These are phyloP conservation scores for Ceratocystiopsis minuta DNA, from an alignment of 2,329 filamentous ascomycete genomes.

Conservation along the genomic window DNA sequence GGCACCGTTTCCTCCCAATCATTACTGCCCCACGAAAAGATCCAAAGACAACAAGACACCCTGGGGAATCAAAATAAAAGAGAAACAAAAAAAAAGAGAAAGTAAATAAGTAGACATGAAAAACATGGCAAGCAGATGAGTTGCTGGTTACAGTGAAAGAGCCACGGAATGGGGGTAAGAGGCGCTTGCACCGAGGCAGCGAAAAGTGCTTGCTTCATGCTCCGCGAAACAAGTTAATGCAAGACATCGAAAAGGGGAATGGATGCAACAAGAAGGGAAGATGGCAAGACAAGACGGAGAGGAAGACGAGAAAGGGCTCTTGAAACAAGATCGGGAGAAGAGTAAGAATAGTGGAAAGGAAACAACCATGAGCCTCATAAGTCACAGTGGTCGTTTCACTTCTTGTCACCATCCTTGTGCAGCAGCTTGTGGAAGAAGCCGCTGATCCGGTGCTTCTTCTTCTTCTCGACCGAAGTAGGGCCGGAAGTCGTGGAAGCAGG, in stretches of 20 bases:
- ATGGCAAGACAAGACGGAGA: too few species aligned
- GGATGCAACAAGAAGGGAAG: too few species aligned
- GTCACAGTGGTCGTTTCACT: not conserved
- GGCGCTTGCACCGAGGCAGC: too few species aligned
- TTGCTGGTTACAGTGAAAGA: not conserved
- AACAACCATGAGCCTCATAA: too few species aligned
- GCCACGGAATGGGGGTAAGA: not conserved
- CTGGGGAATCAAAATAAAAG: slow-evolving; percentile 6
- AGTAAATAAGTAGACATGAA: not conserved
- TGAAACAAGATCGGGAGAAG: too few species aligned
- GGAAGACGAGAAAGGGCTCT: too few species aligned
- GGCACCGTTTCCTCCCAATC: not conserved
- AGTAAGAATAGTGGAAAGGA: too few species aligned
- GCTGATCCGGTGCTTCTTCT: slow-evolving; percentile 50
- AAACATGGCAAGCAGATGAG: too few species aligned
- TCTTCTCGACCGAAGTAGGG: slow-evolving; percentile 31
- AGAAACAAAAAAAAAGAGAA: not conserved
- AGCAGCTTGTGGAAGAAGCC: slow-evolving; percentile 41
- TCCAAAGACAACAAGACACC: not conserved
- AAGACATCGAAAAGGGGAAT: not conserved
- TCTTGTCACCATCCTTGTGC: slow-evolving; percentile 21
- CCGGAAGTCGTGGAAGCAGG: slow-evolving; percentile 15
- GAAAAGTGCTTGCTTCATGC: not conserved
- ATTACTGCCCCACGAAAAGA: not conserved
- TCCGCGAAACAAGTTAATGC: not conserved